A percentile compares a stretch with the other conserved stretches of the same genome.
Evolutionary conservation across 805 yeast species (phyloP).

Genomic region (Priceomyces melissophilus): DNA sequence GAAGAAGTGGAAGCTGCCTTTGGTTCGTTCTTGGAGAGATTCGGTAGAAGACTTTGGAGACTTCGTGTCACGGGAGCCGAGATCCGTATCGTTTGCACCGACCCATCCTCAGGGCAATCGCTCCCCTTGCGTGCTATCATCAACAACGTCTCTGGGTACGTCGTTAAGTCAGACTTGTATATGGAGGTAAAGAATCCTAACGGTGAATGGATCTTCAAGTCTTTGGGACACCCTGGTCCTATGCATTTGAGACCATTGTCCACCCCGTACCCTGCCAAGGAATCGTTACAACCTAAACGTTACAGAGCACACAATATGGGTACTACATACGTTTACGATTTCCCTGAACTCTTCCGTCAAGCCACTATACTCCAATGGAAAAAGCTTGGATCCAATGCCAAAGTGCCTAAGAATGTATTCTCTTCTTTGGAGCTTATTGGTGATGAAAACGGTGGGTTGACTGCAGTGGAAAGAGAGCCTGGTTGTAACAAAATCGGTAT

Average conservation of each 20-base stretch:
- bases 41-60: constrained; percentile 96
- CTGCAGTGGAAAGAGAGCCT: constrained; percentile 91
- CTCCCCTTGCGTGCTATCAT: constrained; percentile 97
- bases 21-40: constrained; percentile 96
- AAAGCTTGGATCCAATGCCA: constrained; percentile 49
- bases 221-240: constrained; percentile 90
- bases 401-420: constrained; percentile 75
- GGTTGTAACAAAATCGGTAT: constrained; percentile 96
- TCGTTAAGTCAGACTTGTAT: constrained; percentile 91
- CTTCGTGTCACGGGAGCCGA: constrained; percentile 96
- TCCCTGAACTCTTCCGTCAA: constrained; percentile 98
- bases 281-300: constrained; percentile 97
- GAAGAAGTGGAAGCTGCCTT: constrained; percentile 96
- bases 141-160: constrained; percentile 95
- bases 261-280: constrained; percentile 96
- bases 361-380: constrained; percentile 86
- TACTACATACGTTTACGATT: constrained; percentile 95
- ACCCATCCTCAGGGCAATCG: constrained; percentile 80
- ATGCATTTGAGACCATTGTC: constrained; percentile 97
- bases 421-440: constrained; percentile 80
- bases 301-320: constrained; percentile 98
- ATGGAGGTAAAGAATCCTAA: constrained; percentile 88
- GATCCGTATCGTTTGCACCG: constrained; percentile 92
- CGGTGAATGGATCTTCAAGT: constrained; percentile 97
- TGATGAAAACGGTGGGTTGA: constrained; percentile 69